Evolutionary conservation across 148 eudicot species (phyloP).

Genomic region (Beta vulgaris): DNA sequence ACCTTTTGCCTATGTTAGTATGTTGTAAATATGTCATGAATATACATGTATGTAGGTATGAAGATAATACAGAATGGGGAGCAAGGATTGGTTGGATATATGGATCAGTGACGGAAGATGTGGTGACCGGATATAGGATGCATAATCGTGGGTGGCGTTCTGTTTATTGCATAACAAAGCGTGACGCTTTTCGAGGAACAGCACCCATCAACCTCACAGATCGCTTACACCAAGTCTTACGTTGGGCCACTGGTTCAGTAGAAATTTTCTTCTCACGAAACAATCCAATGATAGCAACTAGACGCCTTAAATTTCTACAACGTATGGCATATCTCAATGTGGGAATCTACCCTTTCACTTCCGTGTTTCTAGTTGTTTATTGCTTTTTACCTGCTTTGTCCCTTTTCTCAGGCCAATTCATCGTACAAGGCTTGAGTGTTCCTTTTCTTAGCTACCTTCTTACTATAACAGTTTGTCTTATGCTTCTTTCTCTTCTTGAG

Average conservation of each 20-base stretch:
- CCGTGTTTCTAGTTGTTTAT: too few species aligned
- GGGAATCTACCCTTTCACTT: constrained; percentile 27
- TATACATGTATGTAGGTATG: too few species aligned
- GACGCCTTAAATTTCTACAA: constrained; percentile 16
- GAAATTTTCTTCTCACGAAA: constrained; percentile 34
- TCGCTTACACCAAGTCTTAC: constrained; percentile 21
- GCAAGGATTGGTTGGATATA: too few species aligned
- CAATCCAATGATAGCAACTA: constrained; percentile 16
- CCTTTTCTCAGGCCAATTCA: too few species aligned
- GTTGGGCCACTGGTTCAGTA: constrained; percentile 31
- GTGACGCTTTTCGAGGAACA: constrained; percentile 23
- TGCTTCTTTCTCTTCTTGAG: constrained; percentile 18
- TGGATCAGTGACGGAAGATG: too few species aligned
- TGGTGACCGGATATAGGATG: constrained; percentile 26
- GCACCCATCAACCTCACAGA: constrained; percentile 28
- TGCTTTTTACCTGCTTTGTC: too few species aligned
- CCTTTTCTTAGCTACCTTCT: constrained; percentile 21
- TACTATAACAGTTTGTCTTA: constrained; percentile 8
- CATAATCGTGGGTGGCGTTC: constrained; percentile 29
- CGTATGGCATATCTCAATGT: constrained; percentile 26
- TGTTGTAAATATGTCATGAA: too few species aligned
- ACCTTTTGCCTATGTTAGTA: too few species aligned
- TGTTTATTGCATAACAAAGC: constrained; percentile 19
- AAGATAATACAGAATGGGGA: too few species aligned
- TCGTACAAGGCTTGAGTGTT: constrained; percentile 12